Percentiles rank a stretch among this genome's conserved stretches.
Evolutionary conservation across 2,329 filamentous ascomycete genomes (phyloP).

Genomic region (Aureobasidium zeae): DNA sequence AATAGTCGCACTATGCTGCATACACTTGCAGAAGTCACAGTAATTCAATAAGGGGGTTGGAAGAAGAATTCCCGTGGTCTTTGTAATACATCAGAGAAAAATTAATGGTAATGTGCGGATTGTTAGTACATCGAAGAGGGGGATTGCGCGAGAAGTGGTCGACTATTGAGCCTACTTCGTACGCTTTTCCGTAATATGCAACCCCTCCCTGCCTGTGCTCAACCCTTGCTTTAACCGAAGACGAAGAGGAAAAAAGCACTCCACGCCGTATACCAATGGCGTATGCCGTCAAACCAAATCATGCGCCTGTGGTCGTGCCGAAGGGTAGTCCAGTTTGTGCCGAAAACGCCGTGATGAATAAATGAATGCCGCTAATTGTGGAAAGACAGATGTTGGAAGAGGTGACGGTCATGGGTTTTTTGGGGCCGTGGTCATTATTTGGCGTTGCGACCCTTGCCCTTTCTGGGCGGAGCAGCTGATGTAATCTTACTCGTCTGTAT

Average conservation of each 20-base stretch:
- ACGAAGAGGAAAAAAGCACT: conserved; percentile 1
- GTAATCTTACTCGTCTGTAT: conserved; percentile 65
- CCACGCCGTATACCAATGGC: conserved; percentile 1
- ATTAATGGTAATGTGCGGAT: conserved; percentile 1
- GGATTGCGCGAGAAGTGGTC: conserved; percentile 1
- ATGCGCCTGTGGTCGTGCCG: conserved; percentile 12
- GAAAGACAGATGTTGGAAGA: conserved; percentile 12
- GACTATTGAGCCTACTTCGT: background rate
- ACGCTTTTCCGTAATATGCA: background rate
- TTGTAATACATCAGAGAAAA: background rate
- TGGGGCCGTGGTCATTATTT: conserved; percentile 13
- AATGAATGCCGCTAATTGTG: conserved; percentile 14
- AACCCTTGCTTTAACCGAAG: conserved; percentile 2
- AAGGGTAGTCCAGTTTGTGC: conserved; percentile 9
- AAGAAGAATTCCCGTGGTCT: background rate
- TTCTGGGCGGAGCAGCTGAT: conserved; percentile 44
- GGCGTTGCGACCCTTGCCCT: conserved; percentile 27
- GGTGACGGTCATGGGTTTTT: no score
- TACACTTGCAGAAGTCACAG: no score
- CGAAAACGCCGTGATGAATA: conserved; percentile 12
- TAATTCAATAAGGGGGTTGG: no score
- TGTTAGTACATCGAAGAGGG: conserved; percentile 9
- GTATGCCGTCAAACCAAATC: conserved; percentile 3
- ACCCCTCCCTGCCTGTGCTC: conserved; percentile 1
- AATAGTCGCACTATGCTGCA: conserved; percentile 9